phyloP scores from a whole-genome alignment of 2,329 filamentous ascomycete genomes.

The Colletotrichum liaoningense region DNA sequence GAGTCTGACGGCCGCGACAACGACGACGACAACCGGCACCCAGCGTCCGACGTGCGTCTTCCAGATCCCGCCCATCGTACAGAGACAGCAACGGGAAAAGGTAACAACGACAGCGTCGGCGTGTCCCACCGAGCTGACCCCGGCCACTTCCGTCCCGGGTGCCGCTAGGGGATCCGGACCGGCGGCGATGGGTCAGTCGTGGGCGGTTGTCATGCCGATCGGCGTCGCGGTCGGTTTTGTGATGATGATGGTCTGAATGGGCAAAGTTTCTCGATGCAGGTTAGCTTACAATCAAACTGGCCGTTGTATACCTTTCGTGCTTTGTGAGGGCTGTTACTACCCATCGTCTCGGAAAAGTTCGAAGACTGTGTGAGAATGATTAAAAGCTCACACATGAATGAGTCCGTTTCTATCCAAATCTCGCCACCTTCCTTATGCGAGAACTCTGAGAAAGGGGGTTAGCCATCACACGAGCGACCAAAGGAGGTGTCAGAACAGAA shows the following conservation, averaged over 20 bases:
- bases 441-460: background rate
- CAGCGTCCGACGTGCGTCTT: constrained; percentile 9
- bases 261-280: background rate
- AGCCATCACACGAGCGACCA: background rate
- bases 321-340: background rate
- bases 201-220: background rate
- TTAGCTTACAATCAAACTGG: background rate
- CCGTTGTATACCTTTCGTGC: background rate
- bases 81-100: background rate
- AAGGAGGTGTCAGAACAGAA: constrained; percentile 26
- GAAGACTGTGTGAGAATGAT: background rate
- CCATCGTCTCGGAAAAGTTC: too few relatives aligned
- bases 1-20: background rate
- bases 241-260: background rate
- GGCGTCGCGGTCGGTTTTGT: background rate
- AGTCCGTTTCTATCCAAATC: background rate
- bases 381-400: background rate
- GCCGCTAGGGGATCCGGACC: background rate
- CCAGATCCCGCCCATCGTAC: background rate
- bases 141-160: background rate
- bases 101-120: background rate
- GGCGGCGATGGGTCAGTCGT: background rate
- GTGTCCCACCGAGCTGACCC: background rate
- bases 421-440: too few relatives aligned
- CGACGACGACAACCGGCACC: background rate